Conservation (phyloP, 257 asterid genomes). For the Solanum chmielewskii region DNA sequence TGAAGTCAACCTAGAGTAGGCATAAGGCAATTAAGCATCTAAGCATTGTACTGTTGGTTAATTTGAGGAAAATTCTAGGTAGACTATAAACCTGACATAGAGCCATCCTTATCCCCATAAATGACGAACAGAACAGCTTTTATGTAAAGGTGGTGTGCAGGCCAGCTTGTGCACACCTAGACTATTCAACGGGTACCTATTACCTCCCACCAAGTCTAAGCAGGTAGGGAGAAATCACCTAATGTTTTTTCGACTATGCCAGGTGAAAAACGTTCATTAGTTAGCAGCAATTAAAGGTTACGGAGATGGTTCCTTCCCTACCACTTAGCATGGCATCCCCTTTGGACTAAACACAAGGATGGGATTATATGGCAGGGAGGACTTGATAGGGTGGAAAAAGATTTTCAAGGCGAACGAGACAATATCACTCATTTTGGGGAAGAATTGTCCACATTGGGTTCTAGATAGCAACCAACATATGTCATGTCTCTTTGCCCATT, state of each 20-base stretch:
- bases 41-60: not conserved
- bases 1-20: not conserved
- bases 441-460: not conserved
- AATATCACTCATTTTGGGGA: not conserved
- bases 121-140: not conserved
- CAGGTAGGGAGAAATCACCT: not conserved
- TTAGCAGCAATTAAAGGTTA: not conserved
- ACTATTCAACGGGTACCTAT: not conserved
- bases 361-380: not conserved
- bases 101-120: not conserved
- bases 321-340: not conserved
- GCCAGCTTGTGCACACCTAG: not conserved
- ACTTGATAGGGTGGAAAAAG: not conserved
- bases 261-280: not conserved
- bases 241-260: not conserved
- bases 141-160: not conserved
- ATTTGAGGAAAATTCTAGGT: not conserved
- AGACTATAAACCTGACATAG: not conserved
- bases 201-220: not conserved
- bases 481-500: not conserved
- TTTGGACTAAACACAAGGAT: not conserved
- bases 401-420: not conserved
- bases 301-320: not conserved
- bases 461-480: not conserved
- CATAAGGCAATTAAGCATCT: not conserved